Conservation (phyloP, 2,329 filamentous ascomycete genomes). For the Stachybotrys elegans region DNA sequence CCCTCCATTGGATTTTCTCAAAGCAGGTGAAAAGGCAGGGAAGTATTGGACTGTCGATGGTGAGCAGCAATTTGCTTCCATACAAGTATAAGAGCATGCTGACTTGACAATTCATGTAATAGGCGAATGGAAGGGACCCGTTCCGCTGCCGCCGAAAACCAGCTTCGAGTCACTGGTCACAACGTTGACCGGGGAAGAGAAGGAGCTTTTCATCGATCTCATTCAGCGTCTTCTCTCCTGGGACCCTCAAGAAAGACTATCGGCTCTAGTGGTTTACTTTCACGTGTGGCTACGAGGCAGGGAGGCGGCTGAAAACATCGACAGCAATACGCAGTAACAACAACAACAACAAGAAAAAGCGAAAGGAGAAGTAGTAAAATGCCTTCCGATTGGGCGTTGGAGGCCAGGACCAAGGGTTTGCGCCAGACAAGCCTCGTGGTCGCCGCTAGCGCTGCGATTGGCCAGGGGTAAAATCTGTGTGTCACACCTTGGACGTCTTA, state of each 20-base stretch:
- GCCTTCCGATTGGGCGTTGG: too few relatives aligned
- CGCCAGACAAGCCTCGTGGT: too few relatives aligned
- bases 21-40: conserved; percentile 11
- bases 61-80: conserved; percentile 5
- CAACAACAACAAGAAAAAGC: too few relatives aligned
- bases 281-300: conserved; percentile 33
- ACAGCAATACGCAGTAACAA: too few relatives aligned
- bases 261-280: conserved; percentile 12
- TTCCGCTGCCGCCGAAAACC: conserved; percentile 14
- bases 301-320: too few relatives aligned
- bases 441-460: background rate
- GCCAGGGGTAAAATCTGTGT: too few relatives aligned
- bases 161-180: conserved; percentile 12
- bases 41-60: conserved; percentile 22
- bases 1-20: conserved; percentile 18
- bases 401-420: too few relatives aligned
- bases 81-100: background rate
- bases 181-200: conserved; percentile 11
- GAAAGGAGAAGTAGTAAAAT: too few relatives aligned
- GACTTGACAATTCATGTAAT: conserved; percentile 1
- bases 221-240: conserved; percentile 16
- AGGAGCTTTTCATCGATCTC: conserved; percentile 14
- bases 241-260: conserved; percentile 18
- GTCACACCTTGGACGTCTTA: too few relatives aligned
- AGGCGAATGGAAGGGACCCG: conserved; percentile 20